Percentiles rank a stretch among this genome's conserved stretches.
Conservation (phyloP, 2,329 filamentous ascomycete species). For the Colletotrichum liriopes region DNA sequence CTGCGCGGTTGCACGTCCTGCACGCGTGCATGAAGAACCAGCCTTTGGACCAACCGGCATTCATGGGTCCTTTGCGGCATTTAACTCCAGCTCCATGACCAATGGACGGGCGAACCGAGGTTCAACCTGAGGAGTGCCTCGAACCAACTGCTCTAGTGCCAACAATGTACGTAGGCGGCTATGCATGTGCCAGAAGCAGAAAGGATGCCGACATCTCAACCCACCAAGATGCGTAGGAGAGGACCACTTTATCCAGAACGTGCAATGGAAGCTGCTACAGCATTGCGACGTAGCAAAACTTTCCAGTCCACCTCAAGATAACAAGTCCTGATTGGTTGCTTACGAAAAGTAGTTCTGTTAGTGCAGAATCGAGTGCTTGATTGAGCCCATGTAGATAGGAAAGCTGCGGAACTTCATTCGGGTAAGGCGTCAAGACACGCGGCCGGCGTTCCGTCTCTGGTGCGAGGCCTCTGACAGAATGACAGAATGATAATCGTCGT, state of each 20-base stretch:
- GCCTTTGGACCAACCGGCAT: constrained; percentile 1
- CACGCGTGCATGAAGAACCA: constrained; percentile 12
- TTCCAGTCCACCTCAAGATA: not conserved
- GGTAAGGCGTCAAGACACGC: not conserved
- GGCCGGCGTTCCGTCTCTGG: not conserved
- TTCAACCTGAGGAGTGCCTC: not conserved
- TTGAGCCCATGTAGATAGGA: not conserved
- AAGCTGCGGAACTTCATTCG: not conserved
- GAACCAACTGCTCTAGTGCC: constrained; percentile 7
- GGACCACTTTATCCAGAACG: not conserved
- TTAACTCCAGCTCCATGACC: constrained; percentile 9
- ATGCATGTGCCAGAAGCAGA: constrained; percentile 16
- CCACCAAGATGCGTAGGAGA: constrained; percentile 5
- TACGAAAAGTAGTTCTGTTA: not conserved
- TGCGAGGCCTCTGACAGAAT: not conserved
- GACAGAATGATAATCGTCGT: constrained; percentile 3
- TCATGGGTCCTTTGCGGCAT: constrained; percentile 32
- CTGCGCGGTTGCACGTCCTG: not conserved
- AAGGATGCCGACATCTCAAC: not conserved
- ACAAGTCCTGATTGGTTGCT: not conserved
- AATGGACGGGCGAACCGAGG: not conserved
- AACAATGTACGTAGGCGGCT: not conserved
- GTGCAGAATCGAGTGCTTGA: not conserved
- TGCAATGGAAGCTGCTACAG: not conserved
- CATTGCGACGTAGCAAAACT: not conserved